Evolutionary conservation across 2,329 filamentous ascomycete genomes (phyloP), one percentile per base, ranked within the genome.

Genomic region (Ophiostoma perfectum): DNA sequence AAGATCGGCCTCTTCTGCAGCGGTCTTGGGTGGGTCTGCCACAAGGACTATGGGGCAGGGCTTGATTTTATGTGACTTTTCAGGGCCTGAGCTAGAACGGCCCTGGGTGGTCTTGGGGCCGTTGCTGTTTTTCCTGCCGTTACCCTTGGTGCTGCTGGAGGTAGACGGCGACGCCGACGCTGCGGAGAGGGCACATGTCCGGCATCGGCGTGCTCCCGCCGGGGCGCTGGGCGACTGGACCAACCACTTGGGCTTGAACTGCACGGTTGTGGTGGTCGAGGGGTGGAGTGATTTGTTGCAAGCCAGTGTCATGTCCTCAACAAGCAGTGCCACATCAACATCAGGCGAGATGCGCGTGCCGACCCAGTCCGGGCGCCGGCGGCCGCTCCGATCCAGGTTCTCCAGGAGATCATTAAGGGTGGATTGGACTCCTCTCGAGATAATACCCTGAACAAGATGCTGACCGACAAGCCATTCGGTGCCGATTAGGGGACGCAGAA

Each of bases 201-300:
- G 86, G 78, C 91, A 95, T 66, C 90, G 82, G 66, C 81, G 83
- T 55, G 90, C 85, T 41, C 79, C 77, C 0, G 75, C 39, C 1
- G 91, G 91, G 0, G 91, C 90, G 49, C 86, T 87, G 4, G 88
- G 90, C 2, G 90, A 93, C 76, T 93, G 90, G 8, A 83, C 79
- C 39, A 95, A 84, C 91, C 91, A 95, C 78, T 95, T 95, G 14
- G 91, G 91, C 76, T 95, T 95, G 78, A 94, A 90, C 76, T 94
- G 90, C 68, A 91, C 79, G 44, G 90, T 75, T 5, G 77, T 64
- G 42, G 65, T 67, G 8, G 49, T 62, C 36, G 63, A 58, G 5
- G 64, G 36, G 39, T 36, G 45, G 39, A 38, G 8, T 27, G 52
- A 16, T 5, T 18, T 38, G n/a, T 58, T 64, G 58, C 55, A 66